Conservation (phyloP, 306 rosid genomes). For the Abrus pulchellus region DNA sequence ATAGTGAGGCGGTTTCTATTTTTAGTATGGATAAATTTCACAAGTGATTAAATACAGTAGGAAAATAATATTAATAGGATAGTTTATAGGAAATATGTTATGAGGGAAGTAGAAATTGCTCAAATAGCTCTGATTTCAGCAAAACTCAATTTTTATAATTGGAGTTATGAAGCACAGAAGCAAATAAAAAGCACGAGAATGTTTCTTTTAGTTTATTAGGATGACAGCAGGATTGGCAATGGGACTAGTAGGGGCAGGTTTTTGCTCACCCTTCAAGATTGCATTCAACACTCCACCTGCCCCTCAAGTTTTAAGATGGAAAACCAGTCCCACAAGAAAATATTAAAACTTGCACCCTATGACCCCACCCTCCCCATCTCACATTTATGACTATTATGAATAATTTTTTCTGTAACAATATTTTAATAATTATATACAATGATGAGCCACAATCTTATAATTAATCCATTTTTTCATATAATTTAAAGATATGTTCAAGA, state of each 20-base stretch:
- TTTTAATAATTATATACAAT: background rate
- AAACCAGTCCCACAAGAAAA: background rate
- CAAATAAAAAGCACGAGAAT: conserved; percentile 4
- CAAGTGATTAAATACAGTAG: conserved; percentile 10
- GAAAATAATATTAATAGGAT: background rate
- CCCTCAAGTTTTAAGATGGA: background rate
- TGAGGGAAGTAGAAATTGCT: conserved; percentile 9
- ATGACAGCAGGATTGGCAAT: conserved; percentile 6
- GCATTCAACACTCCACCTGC: too few species aligned
- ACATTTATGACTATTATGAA: background rate
- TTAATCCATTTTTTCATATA: too few species aligned
- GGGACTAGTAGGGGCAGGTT: background rate
- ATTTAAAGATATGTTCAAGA: too few species aligned
- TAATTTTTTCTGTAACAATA: background rate
- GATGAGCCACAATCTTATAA: too few species aligned
- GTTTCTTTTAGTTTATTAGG: background rate
- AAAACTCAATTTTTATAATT: conserved; percentile 14
- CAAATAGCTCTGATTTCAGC: conserved; percentile 17
- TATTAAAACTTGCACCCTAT: background rate
- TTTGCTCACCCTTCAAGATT: background rate
- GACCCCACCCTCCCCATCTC: background rate
- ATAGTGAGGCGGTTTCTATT: background rate
- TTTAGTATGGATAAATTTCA: conserved; percentile 24
- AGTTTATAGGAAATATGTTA: background rate
- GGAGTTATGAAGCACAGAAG: conserved; percentile 9